phyloP scores from a whole-genome alignment of 2,329 filamentous ascomycete genomes.

The Tolypocladium nubicola region DNA sequence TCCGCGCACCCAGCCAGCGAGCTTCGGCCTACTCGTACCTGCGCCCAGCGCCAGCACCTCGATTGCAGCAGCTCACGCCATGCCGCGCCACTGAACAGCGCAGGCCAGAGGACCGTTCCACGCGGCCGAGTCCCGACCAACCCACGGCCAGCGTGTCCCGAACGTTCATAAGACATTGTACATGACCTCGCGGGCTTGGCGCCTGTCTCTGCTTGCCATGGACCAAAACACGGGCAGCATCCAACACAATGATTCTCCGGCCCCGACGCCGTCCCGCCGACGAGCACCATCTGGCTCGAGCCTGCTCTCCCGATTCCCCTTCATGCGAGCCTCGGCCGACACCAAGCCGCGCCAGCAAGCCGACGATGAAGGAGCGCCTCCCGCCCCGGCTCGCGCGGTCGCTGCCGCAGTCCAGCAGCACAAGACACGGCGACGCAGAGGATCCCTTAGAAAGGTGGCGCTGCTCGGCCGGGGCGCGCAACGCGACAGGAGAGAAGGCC shows the following conservation, averaged over 20 bases:
- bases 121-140: not conserved
- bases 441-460: slow-evolving; percentile 79
- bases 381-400: slow-evolving; percentile 13
- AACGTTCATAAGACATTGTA: not conserved
- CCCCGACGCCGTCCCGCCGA: slow-evolving; percentile 10
- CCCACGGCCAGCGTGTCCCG: not conserved
- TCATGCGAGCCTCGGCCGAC: slow-evolving; percentile 41
- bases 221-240: slow-evolving; percentile 1
- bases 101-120: not conserved
- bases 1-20: not conserved
- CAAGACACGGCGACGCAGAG: slow-evolving; percentile 59
- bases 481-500: slow-evolving; percentile 45
- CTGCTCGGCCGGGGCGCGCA: slow-evolving; percentile 65
- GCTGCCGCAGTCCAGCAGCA: slow-evolving; percentile 27
- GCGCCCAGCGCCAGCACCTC: not conserved
- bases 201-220: slow-evolving; percentile 1
- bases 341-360: slow-evolving; percentile 14
- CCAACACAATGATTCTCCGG: slow-evolving; percentile 4
- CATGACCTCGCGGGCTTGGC: not conserved
- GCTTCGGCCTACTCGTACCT: not conserved
- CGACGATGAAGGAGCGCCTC: slow-evolving; percentile 18
- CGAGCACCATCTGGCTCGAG: slow-evolving; percentile 49
- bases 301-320: slow-evolving; percentile 59
- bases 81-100: not conserved
- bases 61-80: not conserved